phyloP scores from a whole-genome alignment of 106 monocot species.

The Iris macrosiphon region DNA sequence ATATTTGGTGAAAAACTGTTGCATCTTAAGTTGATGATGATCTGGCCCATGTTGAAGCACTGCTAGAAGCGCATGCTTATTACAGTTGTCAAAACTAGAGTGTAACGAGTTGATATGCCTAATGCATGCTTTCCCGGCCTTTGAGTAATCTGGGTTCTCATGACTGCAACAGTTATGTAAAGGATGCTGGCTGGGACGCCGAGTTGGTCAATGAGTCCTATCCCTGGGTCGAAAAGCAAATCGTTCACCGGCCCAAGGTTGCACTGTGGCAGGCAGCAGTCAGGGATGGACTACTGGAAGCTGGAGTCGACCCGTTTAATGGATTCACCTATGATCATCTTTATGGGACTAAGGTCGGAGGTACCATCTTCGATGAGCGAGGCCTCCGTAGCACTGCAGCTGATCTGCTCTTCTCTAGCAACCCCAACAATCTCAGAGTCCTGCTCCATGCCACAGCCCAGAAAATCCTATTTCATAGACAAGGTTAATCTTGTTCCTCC shows the following conservation, averaged over 20 bases:
- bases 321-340: conserved; percentile 82
- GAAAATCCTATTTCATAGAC: conserved; percentile 37
- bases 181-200: conserved; percentile 34
- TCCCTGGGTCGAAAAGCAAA: conserved; percentile 50
- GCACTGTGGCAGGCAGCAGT: conserved; percentile 63
- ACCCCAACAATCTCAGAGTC: conserved; percentile 40
- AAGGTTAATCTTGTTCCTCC: no score
- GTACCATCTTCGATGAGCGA: conserved; percentile 60
- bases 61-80: no score
- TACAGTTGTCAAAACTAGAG: no score
- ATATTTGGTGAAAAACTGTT: no score
- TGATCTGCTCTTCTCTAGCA: conserved; percentile 40
- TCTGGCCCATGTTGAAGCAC: no score
- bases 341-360: conserved; percentile 69
- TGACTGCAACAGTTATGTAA: conserved; percentile 33
- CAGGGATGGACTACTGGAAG: conserved; percentile 48
- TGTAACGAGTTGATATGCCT: no score
- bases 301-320: conserved; percentile 67
- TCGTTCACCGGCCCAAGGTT: conserved; percentile 45
- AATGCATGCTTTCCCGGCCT: no score
- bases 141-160: no score
- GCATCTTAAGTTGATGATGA: no score
- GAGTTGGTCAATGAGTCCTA: conserved; percentile 57
- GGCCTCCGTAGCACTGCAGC: conserved; percentile 64
- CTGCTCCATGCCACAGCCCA: conserved; percentile 61